phyloP scores from a whole-genome alignment of 2,329 filamentous ascomycete species.

The Phialophora chinensis region DNA sequence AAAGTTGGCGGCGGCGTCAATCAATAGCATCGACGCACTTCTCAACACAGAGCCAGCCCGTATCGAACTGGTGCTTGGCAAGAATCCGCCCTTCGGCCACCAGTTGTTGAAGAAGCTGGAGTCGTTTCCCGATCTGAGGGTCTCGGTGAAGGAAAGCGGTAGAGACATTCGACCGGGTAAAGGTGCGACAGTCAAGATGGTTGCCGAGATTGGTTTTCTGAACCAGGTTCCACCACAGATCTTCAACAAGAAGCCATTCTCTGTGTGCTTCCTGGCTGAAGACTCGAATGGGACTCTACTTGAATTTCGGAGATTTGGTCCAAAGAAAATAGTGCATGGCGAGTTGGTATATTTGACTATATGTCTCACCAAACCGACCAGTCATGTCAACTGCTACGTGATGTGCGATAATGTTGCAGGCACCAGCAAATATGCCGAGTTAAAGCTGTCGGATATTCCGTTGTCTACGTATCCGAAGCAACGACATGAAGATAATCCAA shows the following conservation, averaged over 20 bases:
- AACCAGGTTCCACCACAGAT: conserved; percentile 67
- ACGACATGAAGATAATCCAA: conserved; percentile 29
- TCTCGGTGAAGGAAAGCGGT: conserved; percentile 59
- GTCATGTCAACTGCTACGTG: conserved; percentile 70
- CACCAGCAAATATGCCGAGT: conserved; percentile 59
- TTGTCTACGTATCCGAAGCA: conserved; percentile 50
- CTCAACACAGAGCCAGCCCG: conserved; percentile 68
- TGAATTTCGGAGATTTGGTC: conserved; percentile 70
- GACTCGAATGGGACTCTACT: conserved; percentile 71
- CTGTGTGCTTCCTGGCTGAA: conserved; percentile 76
- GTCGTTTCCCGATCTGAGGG: conserved; percentile 72
- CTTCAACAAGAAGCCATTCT: conserved; percentile 70
- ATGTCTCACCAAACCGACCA: conserved; percentile 59
- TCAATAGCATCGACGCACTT: conserved; percentile 74
- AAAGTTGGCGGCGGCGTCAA: conserved; percentile 72
- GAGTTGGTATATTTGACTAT: conserved; percentile 67
- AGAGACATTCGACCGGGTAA: conserved; percentile 49
- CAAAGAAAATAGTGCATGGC: conserved; percentile 67
- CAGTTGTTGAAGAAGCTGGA: conserved; percentile 69
- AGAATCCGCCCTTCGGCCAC: conserved; percentile 82
- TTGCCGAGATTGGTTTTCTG: conserved; percentile 71
- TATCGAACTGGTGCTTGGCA: conserved; percentile 77
- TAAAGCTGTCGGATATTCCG: conserved; percentile 57
- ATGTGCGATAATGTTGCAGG: conserved; percentile 85
- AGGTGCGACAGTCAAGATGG: conserved; percentile 65